Evolutionary conservation across 441 rosid species (phyloP), one percentile per base, ranked within the genome.

Genomic region (Lepidium campestre): DNA sequence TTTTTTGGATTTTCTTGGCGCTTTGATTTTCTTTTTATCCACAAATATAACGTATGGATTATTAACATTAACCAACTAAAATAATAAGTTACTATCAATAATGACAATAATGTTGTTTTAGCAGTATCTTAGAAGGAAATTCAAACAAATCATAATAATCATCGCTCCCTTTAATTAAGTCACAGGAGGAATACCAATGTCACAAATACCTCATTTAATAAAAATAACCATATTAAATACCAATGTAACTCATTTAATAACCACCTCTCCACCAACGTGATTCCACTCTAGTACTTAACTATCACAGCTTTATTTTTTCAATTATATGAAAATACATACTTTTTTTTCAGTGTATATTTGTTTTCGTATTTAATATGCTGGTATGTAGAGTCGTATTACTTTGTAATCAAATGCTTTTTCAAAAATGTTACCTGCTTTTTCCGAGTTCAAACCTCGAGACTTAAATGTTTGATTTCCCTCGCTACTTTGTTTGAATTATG

Each of bases 391-490:
- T 37, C 23, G 27, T 59, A 39, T 39, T 19, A 35, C 44, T 48
- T 41, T 58, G 44, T 32, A 52, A 10, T 31, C 17, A 44, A 1
- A 22, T 49, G 45, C 17, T 56, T 47, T 11, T 29, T 29, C 1
- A 0, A 19, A 62, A 55, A 63, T 71, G 53, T 22, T 48, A 15
- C 31, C 3, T 39, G 36, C 46, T 59, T 71, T 64, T 57, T 31
- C 11, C 11, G 22, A 57, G 49, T 65, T 65, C 67, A 65, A 58
- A 58, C 14, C 47, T 34, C 27, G 2, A 40, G 40, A 49, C 42
- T 49, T 29, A 29, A n/a, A 36, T 42, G 18, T 12, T 35, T 34
- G 17, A 67, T 65, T 66, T 72, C 76, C 76, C 76, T 65, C 76
- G 44, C 55, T 35, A 23, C 57, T 72, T 11, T 42, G 47, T 72